Percentiles rank a stretch among this genome's conserved stretches.
Conservation (phyloP, 495 filamentous ascomycete species). For the Penicillium maclennaniae region DNA sequence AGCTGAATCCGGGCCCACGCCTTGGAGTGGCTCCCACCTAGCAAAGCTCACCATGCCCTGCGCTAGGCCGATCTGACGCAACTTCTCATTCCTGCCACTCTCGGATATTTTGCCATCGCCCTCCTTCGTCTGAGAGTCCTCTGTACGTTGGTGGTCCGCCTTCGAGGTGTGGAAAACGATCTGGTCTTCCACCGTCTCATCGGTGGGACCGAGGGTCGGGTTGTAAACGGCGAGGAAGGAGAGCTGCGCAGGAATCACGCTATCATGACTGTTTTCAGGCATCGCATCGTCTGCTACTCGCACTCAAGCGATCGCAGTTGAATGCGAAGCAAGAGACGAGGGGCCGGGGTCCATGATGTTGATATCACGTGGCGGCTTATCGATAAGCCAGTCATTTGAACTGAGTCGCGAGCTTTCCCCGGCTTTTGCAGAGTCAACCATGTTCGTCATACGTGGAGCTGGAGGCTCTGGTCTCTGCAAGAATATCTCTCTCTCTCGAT, state of each 20-base stretch:
- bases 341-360: constrained; percentile 20
- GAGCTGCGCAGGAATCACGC: constrained; percentile 72
- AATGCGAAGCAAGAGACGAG: constrained; percentile 3
- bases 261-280: constrained; percentile 36
- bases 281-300: constrained; percentile 29
- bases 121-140: constrained; percentile 37
- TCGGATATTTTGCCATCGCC: constrained; percentile 57
- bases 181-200: constrained; percentile 85
- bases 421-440: constrained; percentile 4
- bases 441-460: constrained; percentile 23
- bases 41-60: constrained; percentile 97
- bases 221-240: constrained; percentile 93
- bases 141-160: constrained; percentile 27
- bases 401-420: constrained; percentile 4
- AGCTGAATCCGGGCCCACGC: constrained; percentile 9
- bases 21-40: constrained; percentile 43
- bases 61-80: constrained; percentile 93
- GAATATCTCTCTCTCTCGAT: constrained; percentile 2
- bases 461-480: constrained; percentile 24
- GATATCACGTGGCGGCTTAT: constrained; percentile 43
- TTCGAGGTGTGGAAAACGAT: constrained; percentile 81
- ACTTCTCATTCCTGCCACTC: constrained; percentile 70
- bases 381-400: constrained; percentile 19
- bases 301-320: constrained; percentile 7
- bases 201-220: constrained; percentile 78